Evolutionary conservation across 2,329 filamentous ascomycete genomes (phyloP).

Genomic region (Calonectria fujianensis): DNA sequence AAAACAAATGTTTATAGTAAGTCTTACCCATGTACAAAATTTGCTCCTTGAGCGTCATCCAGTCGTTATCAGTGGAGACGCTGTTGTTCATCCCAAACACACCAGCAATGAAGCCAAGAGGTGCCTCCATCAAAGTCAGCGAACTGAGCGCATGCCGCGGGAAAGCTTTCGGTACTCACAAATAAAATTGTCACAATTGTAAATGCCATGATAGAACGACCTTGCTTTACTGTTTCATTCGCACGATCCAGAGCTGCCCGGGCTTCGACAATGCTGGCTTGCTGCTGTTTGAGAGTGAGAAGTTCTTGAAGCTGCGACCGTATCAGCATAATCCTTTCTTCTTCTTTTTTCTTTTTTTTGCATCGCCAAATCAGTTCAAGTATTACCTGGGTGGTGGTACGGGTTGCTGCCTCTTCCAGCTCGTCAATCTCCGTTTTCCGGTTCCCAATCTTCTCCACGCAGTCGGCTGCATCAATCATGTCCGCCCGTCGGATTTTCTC

Average conservation of each 20-base stretch:
- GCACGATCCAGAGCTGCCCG: not conserved
- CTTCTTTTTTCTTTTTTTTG: too few relatives aligned
- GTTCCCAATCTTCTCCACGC: not conserved
- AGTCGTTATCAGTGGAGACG: not conserved
- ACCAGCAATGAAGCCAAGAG: conserved; percentile 5
- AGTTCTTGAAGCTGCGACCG: conserved; percentile 1
- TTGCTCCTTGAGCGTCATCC: conserved; percentile 22
- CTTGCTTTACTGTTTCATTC: not conserved
- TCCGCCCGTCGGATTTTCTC: not conserved
- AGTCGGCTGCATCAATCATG: not conserved
- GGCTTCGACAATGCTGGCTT: conserved; percentile 20
- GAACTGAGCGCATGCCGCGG: too few relatives aligned
- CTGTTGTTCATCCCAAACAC: conserved; percentile 20
- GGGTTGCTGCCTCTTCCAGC: not conserved
- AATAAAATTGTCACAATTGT: conserved; percentile 20
- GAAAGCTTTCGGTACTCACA: not conserved
- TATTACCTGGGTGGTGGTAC: not conserved
- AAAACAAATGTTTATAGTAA: not conserved
- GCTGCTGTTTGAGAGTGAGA: conserved; percentile 14
- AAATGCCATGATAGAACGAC: conserved; percentile 19
- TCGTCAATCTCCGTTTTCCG: conserved; percentile 5
- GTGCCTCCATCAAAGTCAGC: not conserved
- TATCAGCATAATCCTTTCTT: not conserved
- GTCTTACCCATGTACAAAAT: conserved; percentile 12
- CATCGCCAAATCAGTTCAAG: too few relatives aligned